phyloP scores from a whole-genome alignment of 2,329 filamentous ascomycete species.

The Ophiostoma populinum region DNA sequence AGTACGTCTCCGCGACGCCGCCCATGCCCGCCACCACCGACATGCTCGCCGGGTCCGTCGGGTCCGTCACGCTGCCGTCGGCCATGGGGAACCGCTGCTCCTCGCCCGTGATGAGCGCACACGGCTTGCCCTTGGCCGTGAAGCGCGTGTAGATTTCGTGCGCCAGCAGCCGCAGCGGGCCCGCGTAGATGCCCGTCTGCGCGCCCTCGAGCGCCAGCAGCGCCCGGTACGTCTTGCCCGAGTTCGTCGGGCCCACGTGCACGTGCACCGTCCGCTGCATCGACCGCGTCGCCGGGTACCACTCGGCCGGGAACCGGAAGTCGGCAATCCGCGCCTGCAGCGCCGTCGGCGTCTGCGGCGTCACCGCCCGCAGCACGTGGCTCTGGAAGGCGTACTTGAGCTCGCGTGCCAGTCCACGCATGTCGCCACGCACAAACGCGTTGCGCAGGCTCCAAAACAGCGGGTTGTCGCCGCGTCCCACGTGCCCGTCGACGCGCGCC shows the following conservation, averaged over 20 bases:
- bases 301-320: slow-evolving; percentile 75
- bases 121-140: slow-evolving; percentile 56
- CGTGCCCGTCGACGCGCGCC: slow-evolving; percentile 21
- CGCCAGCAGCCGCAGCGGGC: slow-evolving; percentile 72
- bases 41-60: background rate
- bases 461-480: slow-evolving; percentile 28
- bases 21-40: background rate
- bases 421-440: slow-evolving; percentile 37
- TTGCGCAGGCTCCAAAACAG: slow-evolving; percentile 41
- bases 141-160: slow-evolving; percentile 92
- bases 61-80: slow-evolving; percentile 3
- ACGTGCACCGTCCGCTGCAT: slow-evolving; percentile 74
- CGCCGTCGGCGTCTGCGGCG: slow-evolving; percentile 36
- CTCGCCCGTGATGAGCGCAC: slow-evolving; percentile 78
- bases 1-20: slow-evolving; percentile 28
- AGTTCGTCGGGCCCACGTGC: slow-evolving; percentile 94
- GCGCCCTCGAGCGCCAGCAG: slow-evolving; percentile 67
- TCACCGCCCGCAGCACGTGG: slow-evolving; percentile 38
- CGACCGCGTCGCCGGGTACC: slow-evolving; percentile 71
- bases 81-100: slow-evolving; percentile 55
- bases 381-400: slow-evolving; percentile 53
- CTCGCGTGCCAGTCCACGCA: slow-evolving; percentile 33
- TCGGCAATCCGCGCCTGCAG: slow-evolving; percentile 53
- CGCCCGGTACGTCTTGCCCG: slow-evolving; percentile 92
- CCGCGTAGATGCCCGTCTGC: slow-evolving; percentile 69